Conservation (phyloP, 2,329 filamentous ascomycete species). For the Chaetomium olivaceum region DNA sequence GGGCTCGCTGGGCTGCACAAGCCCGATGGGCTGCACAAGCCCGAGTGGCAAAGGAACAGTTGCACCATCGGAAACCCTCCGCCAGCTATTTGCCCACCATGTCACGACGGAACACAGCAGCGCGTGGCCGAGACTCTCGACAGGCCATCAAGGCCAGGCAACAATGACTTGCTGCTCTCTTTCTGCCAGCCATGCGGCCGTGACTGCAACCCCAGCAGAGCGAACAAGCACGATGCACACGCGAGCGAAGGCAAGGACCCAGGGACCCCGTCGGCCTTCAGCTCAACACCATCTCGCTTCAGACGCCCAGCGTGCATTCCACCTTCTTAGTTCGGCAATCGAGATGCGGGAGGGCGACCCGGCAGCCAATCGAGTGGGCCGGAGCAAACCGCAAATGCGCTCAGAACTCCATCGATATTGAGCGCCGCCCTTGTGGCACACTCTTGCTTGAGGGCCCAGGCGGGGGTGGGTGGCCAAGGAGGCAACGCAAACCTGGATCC, state of each 20-base stretch:
- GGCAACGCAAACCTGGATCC: constrained; percentile 6
- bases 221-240: background rate
- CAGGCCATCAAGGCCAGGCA: background rate
- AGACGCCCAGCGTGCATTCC: background rate
- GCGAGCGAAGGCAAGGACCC: constrained; percentile 1
- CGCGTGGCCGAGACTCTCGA: background rate
- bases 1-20: no score
- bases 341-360: background rate
- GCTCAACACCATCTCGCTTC: constrained; percentile 14
- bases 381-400: constrained; percentile 5
- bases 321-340: constrained; percentile 19
- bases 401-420: constrained; percentile 3
- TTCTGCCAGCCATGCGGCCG: constrained; percentile 9
- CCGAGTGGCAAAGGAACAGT: constrained; percentile 9
- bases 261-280: background rate
- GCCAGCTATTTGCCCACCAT: constrained; percentile 13
- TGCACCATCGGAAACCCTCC: background rate
- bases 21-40: no score
- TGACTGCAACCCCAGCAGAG: constrained; percentile 8
- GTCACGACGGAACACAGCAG: constrained; percentile 14
- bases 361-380: constrained; percentile 5
- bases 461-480: background rate
- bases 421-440: constrained; percentile 2
- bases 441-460: background rate
- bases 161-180: background rate